Evolutionary conservation across 2,329 filamentous ascomycete species (phyloP).

Genomic region (Fusarium newnesense): DNA sequence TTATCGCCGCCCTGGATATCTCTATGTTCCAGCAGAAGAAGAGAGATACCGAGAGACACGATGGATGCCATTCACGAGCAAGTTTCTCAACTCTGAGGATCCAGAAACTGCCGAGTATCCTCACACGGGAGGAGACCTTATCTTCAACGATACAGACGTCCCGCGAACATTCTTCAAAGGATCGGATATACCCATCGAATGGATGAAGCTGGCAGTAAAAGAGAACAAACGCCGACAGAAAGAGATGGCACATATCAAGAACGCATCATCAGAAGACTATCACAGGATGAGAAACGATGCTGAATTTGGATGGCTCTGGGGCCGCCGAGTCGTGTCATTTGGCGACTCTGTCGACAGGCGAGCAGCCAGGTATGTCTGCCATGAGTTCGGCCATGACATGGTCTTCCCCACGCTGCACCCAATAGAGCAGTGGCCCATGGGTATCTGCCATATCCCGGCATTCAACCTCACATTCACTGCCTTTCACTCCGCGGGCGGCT

Average conservation of each 20-base stretch:
- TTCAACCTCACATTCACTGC: background rate
- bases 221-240: background rate
- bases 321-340: background rate
- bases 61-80: background rate
- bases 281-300: background rate
- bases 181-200: background rate
- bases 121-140: background rate
- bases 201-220: background rate
- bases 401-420: background rate
- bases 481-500: background rate
- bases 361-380: background rate
- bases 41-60: background rate
- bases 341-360: slow-evolving; percentile 8
- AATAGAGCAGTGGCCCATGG: background rate
- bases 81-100: background rate
- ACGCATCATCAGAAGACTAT: background rate
- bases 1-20: background rate
- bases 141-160: slow-evolving; percentile 1
- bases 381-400: slow-evolving; percentile 5
- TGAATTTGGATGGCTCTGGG: slow-evolving; percentile 4
- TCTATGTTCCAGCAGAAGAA: background rate
- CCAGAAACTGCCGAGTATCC: slow-evolving; percentile 1
- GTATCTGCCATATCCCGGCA: background rate
- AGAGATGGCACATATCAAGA: background rate
- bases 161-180: background rate